Conservation (phyloP, 2,329 filamentous ascomycete species). For the Fusarium mexicanum region DNA sequence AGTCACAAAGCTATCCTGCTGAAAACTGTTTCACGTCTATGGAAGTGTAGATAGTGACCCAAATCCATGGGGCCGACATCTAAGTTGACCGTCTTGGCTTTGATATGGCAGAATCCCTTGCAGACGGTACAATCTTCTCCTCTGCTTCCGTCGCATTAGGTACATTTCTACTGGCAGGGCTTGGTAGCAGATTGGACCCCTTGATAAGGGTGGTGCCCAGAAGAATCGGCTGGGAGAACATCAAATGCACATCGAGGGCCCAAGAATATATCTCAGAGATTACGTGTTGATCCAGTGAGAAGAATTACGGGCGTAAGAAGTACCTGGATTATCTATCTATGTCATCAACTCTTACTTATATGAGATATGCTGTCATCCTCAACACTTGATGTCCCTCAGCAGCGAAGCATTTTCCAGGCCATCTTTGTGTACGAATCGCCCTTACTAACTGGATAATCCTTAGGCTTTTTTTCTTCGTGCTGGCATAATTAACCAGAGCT, state of each 20-base stretch:
- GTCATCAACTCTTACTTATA: neutral
- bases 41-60: neutral
- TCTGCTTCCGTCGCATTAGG: accelerated
- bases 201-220: neutral
- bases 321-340: neutral
- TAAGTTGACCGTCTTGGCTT: neutral
- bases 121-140: too few species aligned
- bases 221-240: neutral
- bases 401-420: neutral
- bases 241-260: too few species aligned
- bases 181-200: too few species aligned
- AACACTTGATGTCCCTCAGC: neutral
- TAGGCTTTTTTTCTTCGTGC: neutral
- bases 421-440: neutral
- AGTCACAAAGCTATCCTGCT: neutral
- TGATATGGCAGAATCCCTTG: neutral
- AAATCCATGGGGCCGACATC: neutral
- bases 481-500: neutral
- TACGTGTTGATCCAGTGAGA: neutral
- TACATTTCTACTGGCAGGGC: neutral
- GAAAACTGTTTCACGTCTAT: neutral
- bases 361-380: neutral
- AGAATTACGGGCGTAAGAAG: too few species aligned
- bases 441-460: neutral
- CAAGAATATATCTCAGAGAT: too few species aligned